Percentiles rank a stretch among this genome's conserved stretches.
Evolutionary conservation across 306 rosid species (phyloP).

Genomic region (Arachis stenosperma): DNA sequence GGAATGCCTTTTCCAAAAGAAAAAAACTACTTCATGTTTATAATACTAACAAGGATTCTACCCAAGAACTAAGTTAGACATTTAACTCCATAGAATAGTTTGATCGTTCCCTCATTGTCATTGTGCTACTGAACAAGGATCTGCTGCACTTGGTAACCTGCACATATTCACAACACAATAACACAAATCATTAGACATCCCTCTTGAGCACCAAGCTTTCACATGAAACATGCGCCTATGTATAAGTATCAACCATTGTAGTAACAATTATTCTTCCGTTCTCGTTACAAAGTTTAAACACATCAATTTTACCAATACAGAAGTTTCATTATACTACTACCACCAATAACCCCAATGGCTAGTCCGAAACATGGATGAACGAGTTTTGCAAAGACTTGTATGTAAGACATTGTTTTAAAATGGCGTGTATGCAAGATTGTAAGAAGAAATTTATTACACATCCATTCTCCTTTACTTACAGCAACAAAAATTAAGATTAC

Average conservation of each 20-base stretch:
- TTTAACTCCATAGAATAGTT: not conserved
- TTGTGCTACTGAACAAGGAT: constrained; percentile 40
- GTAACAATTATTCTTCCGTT: not conserved
- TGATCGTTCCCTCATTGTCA: not conserved
- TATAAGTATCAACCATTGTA: not conserved
- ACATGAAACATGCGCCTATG: not conserved
- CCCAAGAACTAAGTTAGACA: constrained; percentile 1
- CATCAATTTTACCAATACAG: not conserved
- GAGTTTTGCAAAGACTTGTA: not conserved
- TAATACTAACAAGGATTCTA: not conserved
- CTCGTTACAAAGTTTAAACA: not conserved
- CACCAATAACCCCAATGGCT: not conserved
- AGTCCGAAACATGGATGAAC: not conserved
- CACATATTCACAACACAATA: constrained; percentile 12
- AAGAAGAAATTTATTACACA: not conserved
- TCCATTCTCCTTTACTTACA: not conserved
- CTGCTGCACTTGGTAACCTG: constrained; percentile 31
- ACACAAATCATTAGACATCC: not conserved
- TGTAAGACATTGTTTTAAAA: too few relatives aligned
- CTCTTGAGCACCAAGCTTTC: not conserved
- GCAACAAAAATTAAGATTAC: too few relatives aligned
- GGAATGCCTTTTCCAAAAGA: not conserved
- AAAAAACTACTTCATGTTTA: not conserved
- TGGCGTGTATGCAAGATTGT: too few relatives aligned
- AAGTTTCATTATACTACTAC: not conserved